These are phyloP conservation scores for Bipolaris oryzae DNA, from an alignment of 2,329 filamentous ascomycete genomes.

Conservation along the genomic window DNA sequence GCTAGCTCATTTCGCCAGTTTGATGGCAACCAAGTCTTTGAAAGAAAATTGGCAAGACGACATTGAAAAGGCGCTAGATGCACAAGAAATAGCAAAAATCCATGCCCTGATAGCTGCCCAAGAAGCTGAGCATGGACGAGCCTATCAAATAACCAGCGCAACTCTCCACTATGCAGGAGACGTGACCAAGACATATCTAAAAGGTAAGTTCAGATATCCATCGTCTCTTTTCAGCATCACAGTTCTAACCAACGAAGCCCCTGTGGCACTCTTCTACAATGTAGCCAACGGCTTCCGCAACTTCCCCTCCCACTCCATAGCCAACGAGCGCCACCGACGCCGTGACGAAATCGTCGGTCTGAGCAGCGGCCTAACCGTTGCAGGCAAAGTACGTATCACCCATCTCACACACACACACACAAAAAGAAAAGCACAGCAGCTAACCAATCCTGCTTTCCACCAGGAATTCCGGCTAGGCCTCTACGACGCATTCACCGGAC, in stretches of 20 bases:
- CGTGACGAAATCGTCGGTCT: constrained; percentile 63
- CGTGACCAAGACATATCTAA: constrained; percentile 14
- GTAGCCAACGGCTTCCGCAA: constrained; percentile 29
- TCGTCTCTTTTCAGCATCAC: not conserved
- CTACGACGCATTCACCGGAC: constrained; percentile 76
- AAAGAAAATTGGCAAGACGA: constrained; percentile 15
- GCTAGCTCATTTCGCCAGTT: constrained; percentile 19
- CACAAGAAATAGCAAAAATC: constrained; percentile 4
- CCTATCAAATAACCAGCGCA: constrained; percentile 22
- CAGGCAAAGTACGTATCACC: constrained; percentile 58
- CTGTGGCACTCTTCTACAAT: constrained; percentile 30
- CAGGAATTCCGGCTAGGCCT: constrained; percentile 72
- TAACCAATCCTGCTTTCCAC: too few species aligned
- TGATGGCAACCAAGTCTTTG: constrained; percentile 25
- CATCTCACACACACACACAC: not conserved
- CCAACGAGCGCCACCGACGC: constrained; percentile 20
- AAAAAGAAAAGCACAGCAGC: not conserved
- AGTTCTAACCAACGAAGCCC: constrained; percentile 13
- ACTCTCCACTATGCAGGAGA: constrained; percentile 22
- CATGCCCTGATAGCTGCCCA: constrained; percentile 8
- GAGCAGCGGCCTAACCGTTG: constrained; percentile 73
- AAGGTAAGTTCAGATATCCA: constrained; percentile 6
- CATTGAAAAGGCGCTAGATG: constrained; percentile 1
- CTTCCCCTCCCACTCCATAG: constrained; percentile 22
- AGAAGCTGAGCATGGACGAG: constrained; percentile 18